Evolutionary conservation across 2,329 filamentous ascomycete genomes (phyloP).

Genomic region (Sordariomycetes sp.): DNA sequence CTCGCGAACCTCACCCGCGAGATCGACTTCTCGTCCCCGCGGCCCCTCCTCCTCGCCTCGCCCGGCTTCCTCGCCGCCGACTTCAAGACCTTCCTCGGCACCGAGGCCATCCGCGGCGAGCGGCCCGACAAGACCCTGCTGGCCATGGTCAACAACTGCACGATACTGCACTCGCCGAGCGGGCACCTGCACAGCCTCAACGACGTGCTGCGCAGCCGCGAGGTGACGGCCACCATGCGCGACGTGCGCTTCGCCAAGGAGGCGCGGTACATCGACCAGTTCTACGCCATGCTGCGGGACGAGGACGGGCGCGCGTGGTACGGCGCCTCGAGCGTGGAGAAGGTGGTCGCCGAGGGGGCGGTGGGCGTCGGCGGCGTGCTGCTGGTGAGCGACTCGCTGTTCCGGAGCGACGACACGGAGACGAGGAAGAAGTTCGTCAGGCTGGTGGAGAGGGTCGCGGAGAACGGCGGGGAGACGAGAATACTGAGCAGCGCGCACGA

Average conservation of each 20-base stretch:
- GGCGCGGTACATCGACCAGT: conserved; percentile 73
- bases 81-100: conserved; percentile 65
- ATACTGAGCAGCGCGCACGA: conserved; percentile 85
- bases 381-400: conserved; percentile 78
- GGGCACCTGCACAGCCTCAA: conserved; percentile 81
- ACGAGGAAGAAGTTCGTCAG: conserved; percentile 71
- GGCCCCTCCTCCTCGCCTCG: conserved; percentile 74
- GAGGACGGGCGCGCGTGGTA: conserved; percentile 91
- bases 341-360: conserved; percentile 75
- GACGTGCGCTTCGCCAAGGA: conserved; percentile 85
- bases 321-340: conserved; percentile 70
- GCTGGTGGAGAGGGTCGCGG: conserved; percentile 80
- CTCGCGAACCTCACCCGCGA: conserved; percentile 66
- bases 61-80: conserved; percentile 78
- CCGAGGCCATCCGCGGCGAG: conserved; percentile 41
- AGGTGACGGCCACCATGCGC: conserved; percentile 66
- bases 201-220: conserved; percentile 73
- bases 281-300: conserved; percentile 64
- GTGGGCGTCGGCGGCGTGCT: conserved; percentile 78
- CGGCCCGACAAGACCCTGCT: conserved; percentile 57
- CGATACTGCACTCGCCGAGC: conserved; percentile 73
- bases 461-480: conserved; percentile 75
- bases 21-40: conserved; percentile 60
- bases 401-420: conserved; percentile 69
- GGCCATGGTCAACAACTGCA: conserved; percentile 48